These are phyloP conservation scores for Colletotrichum sp. DNA, from an alignment of 2,329 filamentous ascomycete species.

Conservation along the genomic window DNA sequence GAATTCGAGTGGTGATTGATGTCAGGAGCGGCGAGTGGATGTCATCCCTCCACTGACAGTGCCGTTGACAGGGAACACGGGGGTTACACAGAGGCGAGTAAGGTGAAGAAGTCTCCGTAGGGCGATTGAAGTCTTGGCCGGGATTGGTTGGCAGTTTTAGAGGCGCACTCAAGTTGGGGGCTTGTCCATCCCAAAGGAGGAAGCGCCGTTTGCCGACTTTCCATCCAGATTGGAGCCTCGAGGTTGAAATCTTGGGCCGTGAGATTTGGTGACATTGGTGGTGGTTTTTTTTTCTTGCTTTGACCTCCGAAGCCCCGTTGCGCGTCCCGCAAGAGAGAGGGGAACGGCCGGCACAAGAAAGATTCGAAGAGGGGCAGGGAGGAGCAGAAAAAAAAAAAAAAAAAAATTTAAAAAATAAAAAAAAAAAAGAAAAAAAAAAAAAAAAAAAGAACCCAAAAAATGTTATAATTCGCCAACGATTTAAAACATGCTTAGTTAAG, in stretches of 20 bases:
- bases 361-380: neutral
- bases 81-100: neutral
- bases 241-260: neutral
- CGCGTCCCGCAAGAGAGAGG: neutral
- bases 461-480: no score
- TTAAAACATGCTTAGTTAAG: no score
- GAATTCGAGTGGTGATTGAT: neutral
- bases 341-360: neutral
- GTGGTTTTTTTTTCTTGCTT: neutral
- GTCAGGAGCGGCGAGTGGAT: slow-evolving; percentile 12
- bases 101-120: neutral
- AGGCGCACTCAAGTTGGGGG: neutral
- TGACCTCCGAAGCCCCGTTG: neutral
- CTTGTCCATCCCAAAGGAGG: neutral
- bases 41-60: slow-evolving; percentile 1
- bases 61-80: neutral
- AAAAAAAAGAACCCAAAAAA: no score
- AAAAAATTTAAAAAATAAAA: no score
- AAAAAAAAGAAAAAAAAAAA: no score
- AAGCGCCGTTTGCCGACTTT: neutral
- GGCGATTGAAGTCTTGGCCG: neutral
- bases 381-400: no score
- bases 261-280: neutral
- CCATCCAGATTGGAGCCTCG: neutral
- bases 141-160: neutral